Evolutionary conservation across 805 yeast genomes (phyloP).

Genomic region (Danielozyma ontarioensis): DNA sequence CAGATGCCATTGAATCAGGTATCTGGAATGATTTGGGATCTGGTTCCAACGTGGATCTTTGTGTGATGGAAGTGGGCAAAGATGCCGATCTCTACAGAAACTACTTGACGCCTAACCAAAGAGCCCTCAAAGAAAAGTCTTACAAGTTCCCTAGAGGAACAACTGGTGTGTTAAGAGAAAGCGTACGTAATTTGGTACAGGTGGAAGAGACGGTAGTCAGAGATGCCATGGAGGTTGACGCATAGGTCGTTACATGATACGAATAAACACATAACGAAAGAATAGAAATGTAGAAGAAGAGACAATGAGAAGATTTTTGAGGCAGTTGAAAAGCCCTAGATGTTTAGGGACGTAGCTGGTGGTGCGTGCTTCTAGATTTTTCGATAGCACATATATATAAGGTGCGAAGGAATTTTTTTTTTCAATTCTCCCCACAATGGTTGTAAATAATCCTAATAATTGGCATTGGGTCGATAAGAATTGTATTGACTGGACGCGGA

Average conservation of each 20-base stretch:
- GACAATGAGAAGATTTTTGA: too few relatives aligned
- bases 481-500: conserved; percentile 86
- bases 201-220: conserved; percentile 54
- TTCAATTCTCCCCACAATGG: too few relatives aligned
- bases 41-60: conserved; percentile 95
- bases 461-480: conserved; percentile 99
- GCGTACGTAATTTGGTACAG: conserved; percentile 59
- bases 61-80: conserved; percentile 92
- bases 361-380: too few relatives aligned
- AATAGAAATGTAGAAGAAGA: neutral
- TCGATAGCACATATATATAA: too few relatives aligned
- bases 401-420: too few relatives aligned
- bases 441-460: conserved; percentile 92
- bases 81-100: conserved; percentile 84
- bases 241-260: conserved; percentile 9
- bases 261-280: neutral
- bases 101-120: conserved; percentile 84
- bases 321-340: too few relatives aligned
- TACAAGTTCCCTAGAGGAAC: conserved; percentile 91
- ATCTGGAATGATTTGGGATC: conserved; percentile 99
- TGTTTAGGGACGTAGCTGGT: too few relatives aligned
- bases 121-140: conserved; percentile 74
- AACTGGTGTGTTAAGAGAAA: conserved; percentile 76
- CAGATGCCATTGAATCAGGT: conserved; percentile 95
- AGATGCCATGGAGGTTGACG: conserved; percentile 42